Conservation (phyloP, 139 green algal genomes). For the Chlamydomonas urium region DNA sequence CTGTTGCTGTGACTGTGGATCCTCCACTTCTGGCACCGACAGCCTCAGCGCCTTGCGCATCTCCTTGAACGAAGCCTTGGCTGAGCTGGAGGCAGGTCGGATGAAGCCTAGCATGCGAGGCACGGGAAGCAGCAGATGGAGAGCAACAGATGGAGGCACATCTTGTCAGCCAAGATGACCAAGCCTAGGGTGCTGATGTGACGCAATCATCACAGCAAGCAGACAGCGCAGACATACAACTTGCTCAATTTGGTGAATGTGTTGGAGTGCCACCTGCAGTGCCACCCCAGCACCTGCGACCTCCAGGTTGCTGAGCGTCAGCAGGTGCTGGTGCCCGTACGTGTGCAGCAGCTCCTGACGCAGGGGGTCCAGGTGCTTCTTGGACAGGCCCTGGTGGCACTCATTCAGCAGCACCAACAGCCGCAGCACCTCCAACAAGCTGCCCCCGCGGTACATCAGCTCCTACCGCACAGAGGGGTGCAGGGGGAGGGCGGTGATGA, state of each 20-base stretch:
- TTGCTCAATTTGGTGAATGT: too few species aligned
- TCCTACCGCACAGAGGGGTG: constrained; percentile 47
- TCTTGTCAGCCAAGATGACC: too few species aligned
- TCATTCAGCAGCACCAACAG: constrained; percentile 73
- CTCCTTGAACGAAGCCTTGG: constrained; percentile 11
- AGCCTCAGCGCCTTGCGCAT: constrained; percentile 51
- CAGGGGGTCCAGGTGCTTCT: constrained; percentile 66
- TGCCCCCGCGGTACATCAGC: constrained; percentile 59
- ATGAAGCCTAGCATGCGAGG: background rate
- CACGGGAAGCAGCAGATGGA: too few species aligned
- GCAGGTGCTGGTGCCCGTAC: constrained; percentile 85
- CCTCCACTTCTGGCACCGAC: constrained; percentile 64
- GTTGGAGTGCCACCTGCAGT: too few species aligned
- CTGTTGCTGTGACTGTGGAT: background rate
- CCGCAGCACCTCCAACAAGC: constrained; percentile 69
- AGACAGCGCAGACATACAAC: too few species aligned
- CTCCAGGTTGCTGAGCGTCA: constrained; percentile 69
- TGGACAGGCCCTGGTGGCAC: constrained; percentile 62
- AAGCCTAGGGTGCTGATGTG: too few species aligned
- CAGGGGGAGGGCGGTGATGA: too few species aligned
- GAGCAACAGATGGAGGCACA: too few species aligned
- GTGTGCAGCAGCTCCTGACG: constrained; percentile 70
- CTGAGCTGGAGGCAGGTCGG: background rate
- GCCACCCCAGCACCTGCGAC: constrained; percentile 46
- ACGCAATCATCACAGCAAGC: too few species aligned